Evolutionary conservation across 495 filamentous ascomycete genomes (phyloP), one percentile per base, ranked within the genome.

Genomic region (Cercophora samala): DNA sequence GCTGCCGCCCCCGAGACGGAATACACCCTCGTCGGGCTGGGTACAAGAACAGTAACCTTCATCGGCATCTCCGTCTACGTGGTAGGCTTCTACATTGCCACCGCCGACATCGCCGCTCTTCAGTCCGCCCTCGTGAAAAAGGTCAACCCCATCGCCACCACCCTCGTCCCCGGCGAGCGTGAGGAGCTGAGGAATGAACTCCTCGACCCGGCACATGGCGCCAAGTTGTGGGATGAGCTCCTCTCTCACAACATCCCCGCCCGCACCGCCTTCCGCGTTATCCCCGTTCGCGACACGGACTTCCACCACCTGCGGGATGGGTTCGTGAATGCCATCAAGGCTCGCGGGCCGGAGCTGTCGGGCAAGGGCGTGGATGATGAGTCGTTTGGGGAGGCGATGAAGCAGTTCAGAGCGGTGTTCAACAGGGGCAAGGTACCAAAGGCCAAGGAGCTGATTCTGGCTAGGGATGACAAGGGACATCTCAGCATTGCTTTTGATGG

Each of bases 21-120:
- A 68, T 97, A 97, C 76, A 91, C 91, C 26, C 85, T 97, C 0
- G 82, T 97, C 5, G 95, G 95, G 0, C 81, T 97, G 52, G 95
- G 95, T 9, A 86, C 94, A 61, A 87, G 95, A 62, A 94, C 90
- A 8, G 95, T 99, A 21, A 93, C 89, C 51, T 96, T 97, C 74
- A 75, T 99, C 54, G 79, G 86, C n/a, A 91, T 99, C 25, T 88
- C 96, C 75, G 95, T 99, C 64, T 99, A 99, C 80, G 90, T 97
- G 18, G 90, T 96, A 0, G 95, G 95, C 6, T 80, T 95, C 68
- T 99, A 99, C 78, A 83, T 97, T 25, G 90, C 91, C 22, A 93
- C 88, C 4, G 76, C 86, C 46, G 92, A 96, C 72, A 87, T 98
- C 64, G 82, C 81, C 4, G 79, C 81, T 3, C 68, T 85, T 37